A percentile compares a stretch with the other conserved stretches of the same genome.
Conservation (phyloP, 2,329 filamentous ascomycete genomes). For the Rhinocladiella mackenziei region DNA sequence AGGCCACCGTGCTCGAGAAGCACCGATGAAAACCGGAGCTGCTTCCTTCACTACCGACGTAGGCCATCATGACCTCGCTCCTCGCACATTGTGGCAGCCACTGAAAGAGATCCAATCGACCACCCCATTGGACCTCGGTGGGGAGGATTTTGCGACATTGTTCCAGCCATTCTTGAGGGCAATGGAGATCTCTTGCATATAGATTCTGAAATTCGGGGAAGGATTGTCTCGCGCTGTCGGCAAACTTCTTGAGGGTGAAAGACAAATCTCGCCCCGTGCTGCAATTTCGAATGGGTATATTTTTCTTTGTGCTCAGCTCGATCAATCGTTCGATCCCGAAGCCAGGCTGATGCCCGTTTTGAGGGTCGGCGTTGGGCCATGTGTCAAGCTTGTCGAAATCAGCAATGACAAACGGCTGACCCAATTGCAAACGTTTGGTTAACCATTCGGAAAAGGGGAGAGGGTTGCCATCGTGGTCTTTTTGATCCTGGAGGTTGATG, state of each 20-base stretch:
- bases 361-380: slow-evolving; percentile 28
- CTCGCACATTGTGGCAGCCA: slow-evolving; percentile 35
- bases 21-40: slow-evolving; percentile 38
- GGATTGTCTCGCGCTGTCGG: slow-evolving; percentile 30
- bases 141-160: slow-evolving; percentile 33
- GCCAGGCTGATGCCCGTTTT: slow-evolving; percentile 19
- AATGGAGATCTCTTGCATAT: slow-evolving; percentile 36
- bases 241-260: slow-evolving; percentile 35
- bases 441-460: slow-evolving; percentile 32
- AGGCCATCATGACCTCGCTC: slow-evolving; percentile 39
- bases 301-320: slow-evolving; percentile 35
- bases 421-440: slow-evolving; percentile 32
- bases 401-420: slow-evolving; percentile 36
- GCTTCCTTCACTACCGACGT: slow-evolving; percentile 35
- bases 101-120: slow-evolving; percentile 36
- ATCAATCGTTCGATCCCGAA: slow-evolving; percentile 35
- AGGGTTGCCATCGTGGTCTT: slow-evolving; percentile 24
- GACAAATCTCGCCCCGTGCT: slow-evolving; percentile 35
- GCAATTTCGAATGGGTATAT: slow-evolving; percentile 36
- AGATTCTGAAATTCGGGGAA: slow-evolving; percentile 33
- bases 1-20: slow-evolving; percentile 37
- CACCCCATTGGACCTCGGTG: slow-evolving; percentile 34
- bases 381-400: slow-evolving; percentile 34
- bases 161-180: slow-evolving; percentile 34
- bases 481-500: slow-evolving; percentile 28